Base-by-base conservation (phyloP, 306 rosid genomes). In the Castanea crenata region DNA sequence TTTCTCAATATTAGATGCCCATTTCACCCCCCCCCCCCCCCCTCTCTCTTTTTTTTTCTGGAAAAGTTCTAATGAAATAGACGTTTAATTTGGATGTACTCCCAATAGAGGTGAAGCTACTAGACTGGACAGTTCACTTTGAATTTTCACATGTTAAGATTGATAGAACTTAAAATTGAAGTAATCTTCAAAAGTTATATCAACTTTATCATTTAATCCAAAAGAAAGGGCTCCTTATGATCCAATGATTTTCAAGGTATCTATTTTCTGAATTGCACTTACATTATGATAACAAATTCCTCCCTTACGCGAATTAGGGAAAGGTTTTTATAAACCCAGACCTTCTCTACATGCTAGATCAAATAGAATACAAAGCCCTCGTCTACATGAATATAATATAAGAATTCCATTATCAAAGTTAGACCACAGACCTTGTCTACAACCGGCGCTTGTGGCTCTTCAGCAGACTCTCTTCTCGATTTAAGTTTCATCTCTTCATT, bases 401-500 rank as follows among this genome's bases (percentile, higher is more conserved):
- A 75, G 27, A 59, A 79, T 67, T 71, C 44, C 5, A 57, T 23
- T 27, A 35, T 6, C 73, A 18, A 77, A 76, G 75, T 69, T 49
- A 25, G 76, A 71, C 77, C 55, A 80, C 74, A 73, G 71, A 94
- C 99, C 97, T 87, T 94, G 86, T 94, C 99, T 21, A 78, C 25
- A 79, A 78, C 75, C 0, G 92, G 90, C 74, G 78, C 75, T 10
- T 81, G 87, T 75, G 83, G 83, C 81, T 83, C 91, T 70, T 82
- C 91, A 76, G 85, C 86, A 71, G 84, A 57, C 44, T 92, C 95
- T 83, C 97, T 90, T 84, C 96, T 88, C 76, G 89, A 81, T 90
- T 89, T 92, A 70, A 85, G 89, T 85, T 49, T 88, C 92, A 88
- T 86, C 78, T 88, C 97, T 81, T 86, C 98, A 84, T 90, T 94